Conservation (phyloP, 2,329 filamentous ascomycete genomes). For the Xylariaceae sp. region DNA sequence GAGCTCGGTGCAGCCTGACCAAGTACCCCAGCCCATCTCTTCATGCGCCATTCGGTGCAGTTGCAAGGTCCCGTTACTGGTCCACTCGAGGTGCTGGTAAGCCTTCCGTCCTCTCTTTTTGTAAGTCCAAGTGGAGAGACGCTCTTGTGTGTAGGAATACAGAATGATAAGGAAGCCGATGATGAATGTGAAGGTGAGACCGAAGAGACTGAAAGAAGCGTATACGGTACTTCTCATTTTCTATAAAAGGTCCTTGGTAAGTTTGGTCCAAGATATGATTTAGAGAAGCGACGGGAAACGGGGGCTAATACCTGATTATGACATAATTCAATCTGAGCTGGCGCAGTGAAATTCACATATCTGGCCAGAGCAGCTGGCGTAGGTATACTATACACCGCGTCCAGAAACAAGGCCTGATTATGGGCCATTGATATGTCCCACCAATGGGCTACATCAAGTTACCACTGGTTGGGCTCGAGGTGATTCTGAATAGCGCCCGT, state of each 20-base stretch:
- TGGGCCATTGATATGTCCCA: conserved; percentile 6
- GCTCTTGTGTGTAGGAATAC: conserved; percentile 14
- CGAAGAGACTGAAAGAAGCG: conserved; percentile 24
- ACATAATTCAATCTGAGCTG: conserved; percentile 1
- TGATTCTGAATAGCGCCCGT: not conserved
- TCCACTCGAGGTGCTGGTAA: conserved; percentile 22
- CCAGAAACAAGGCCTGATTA: conserved; percentile 4
- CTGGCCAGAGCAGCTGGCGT: not conserved
- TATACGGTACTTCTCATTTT: conserved; percentile 22
- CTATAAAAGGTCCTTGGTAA: conserved; percentile 22
- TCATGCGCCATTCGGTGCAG: conserved; percentile 24
- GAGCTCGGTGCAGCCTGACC: conserved; percentile 3
- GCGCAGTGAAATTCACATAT: not conserved
- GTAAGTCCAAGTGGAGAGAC: conserved; percentile 10
- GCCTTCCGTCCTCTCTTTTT: not conserved
- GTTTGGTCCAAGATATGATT: not conserved
- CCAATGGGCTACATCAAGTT: conserved; percentile 10
- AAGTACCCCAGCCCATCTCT: conserved; percentile 7
- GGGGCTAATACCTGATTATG: conserved; percentile 4
- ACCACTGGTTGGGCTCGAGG: conserved; percentile 8
- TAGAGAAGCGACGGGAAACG: not conserved
- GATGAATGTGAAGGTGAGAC: conserved; percentile 18
- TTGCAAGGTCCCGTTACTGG: conserved; percentile 20
- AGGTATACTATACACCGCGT: not conserved
- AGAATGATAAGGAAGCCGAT: conserved; percentile 15